A percentile compares a stretch with the other conserved stretches of the same genome.
Conservation (phyloP, 805 yeast species). For the Cyberlindnera bimundalis region DNA sequence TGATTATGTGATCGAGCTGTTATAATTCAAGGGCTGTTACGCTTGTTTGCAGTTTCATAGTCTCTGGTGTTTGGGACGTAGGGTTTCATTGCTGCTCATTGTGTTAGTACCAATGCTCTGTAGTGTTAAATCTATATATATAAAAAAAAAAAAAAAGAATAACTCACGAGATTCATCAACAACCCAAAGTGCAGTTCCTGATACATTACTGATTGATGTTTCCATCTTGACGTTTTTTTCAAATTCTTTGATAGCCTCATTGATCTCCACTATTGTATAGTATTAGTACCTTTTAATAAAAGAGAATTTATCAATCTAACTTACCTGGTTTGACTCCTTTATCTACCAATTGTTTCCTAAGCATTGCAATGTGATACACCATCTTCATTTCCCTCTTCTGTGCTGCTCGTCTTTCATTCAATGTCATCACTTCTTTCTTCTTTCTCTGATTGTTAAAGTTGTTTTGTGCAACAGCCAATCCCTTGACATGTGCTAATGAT, state of each 20-base stretch:
- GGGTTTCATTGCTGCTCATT: slow-evolving; percentile 37
- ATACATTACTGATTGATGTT: slow-evolving; percentile 50
- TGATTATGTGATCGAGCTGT: no score
- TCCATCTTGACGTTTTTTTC: slow-evolving; percentile 58
- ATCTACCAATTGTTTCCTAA: slow-evolving; percentile 59
- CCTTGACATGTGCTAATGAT: slow-evolving; percentile 32
- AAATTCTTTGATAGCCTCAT: slow-evolving; percentile 50
- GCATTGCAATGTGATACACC: slow-evolving; percentile 63
- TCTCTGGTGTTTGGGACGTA: slow-evolving; percentile 59
- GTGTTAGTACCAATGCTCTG: slow-evolving; percentile 1
- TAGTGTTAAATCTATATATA: no score
- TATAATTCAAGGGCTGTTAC: background rate
- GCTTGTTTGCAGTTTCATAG: slow-evolving; percentile 37
- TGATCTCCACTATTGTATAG: slow-evolving; percentile 37
- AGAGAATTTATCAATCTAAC: no score
- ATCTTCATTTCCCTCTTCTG: slow-evolving; percentile 51
- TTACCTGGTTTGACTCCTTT: slow-evolving; percentile 50
- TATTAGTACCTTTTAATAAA: no score
- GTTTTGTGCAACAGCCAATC: slow-evolving; percentile 38
- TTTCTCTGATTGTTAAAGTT: slow-evolving; percentile 48
- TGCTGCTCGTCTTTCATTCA: slow-evolving; percentile 48
- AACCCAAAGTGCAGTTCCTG: slow-evolving; percentile 57
- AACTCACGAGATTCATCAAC: slow-evolving; percentile 41
- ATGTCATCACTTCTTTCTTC: slow-evolving; percentile 48
- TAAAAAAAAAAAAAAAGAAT: background rate